phyloP scores from a whole-genome alignment of 2,329 filamentous ascomycete genomes.

The Ophiostoma perfectum region DNA sequence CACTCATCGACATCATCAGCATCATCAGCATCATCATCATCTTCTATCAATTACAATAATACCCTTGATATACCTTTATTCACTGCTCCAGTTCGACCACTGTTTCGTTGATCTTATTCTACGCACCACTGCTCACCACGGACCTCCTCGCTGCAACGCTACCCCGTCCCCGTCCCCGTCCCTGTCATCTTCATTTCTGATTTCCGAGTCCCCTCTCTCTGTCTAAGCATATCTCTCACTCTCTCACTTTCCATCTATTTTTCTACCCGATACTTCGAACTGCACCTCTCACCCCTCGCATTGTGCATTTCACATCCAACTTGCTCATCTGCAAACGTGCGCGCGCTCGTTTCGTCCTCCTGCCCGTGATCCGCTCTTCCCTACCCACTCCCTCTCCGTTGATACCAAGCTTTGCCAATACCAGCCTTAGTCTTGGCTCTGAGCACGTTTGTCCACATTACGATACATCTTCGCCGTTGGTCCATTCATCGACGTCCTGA shows the following conservation, averaged over 20 bases:
- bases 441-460: conserved; percentile 3
- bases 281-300: neutral
- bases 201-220: too few relatives aligned
- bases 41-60: too few relatives aligned
- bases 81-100: neutral
- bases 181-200: neutral
- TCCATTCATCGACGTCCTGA: too few relatives aligned
- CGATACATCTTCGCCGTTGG: neutral
- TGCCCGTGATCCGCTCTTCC: neutral
- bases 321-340: conserved; percentile 17
- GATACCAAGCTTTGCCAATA: conserved; percentile 10
- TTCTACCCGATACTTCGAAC: neutral
- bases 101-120: neutral
- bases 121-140: neutral
- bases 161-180: neutral
- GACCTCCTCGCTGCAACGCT: neutral
- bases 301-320: neutral
- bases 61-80: neutral
- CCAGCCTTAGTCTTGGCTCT: neutral
- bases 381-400: neutral
- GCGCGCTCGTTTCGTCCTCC: conserved; percentile 21
- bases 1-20: too few relatives aligned
- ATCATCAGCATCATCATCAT: too few relatives aligned
- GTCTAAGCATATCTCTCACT: neutral
- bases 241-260: neutral